Evolutionary conservation across 345 rosid genomes (phyloP).

Genomic region (Salix exigua): DNA sequence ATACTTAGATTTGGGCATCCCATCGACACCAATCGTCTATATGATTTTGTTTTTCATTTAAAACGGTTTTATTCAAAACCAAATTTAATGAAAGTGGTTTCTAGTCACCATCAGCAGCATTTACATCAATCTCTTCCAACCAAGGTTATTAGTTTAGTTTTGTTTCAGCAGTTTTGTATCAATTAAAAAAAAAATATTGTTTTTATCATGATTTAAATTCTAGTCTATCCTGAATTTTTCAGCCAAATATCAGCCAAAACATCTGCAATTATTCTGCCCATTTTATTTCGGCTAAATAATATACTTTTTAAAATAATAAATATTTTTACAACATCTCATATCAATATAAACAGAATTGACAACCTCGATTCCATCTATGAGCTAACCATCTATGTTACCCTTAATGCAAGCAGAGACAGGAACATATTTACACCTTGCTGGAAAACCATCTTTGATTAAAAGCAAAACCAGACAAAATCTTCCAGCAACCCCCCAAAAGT

Average conservation of each 20-base stretch:
- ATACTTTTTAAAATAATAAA: too few relatives aligned
- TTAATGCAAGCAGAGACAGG: background rate
- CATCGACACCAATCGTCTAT: background rate
- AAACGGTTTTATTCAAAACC: background rate
- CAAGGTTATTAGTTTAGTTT: too few relatives aligned
- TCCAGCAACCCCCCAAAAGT: background rate
- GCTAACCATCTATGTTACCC: background rate
- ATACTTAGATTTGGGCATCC: background rate
- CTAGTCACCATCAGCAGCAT: background rate
- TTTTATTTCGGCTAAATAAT: too few relatives aligned
- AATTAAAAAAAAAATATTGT: too few relatives aligned
- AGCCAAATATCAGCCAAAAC: too few relatives aligned
- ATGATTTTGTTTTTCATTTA: background rate
- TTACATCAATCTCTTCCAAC: background rate
- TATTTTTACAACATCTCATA: too few relatives aligned
- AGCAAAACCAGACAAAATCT: background rate
- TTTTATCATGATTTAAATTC: too few relatives aligned
- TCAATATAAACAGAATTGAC: too few relatives aligned
- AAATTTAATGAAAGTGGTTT: background rate
- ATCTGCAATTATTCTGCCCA: fast-evolving
- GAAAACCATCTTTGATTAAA: background rate
- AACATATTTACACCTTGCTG: background rate
- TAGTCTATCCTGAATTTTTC: too few relatives aligned
- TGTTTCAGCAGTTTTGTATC: too few relatives aligned
- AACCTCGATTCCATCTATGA: too few relatives aligned